Conservation (phyloP, 208 protist species). For the Acanthamoeba lenticulata region DNA sequence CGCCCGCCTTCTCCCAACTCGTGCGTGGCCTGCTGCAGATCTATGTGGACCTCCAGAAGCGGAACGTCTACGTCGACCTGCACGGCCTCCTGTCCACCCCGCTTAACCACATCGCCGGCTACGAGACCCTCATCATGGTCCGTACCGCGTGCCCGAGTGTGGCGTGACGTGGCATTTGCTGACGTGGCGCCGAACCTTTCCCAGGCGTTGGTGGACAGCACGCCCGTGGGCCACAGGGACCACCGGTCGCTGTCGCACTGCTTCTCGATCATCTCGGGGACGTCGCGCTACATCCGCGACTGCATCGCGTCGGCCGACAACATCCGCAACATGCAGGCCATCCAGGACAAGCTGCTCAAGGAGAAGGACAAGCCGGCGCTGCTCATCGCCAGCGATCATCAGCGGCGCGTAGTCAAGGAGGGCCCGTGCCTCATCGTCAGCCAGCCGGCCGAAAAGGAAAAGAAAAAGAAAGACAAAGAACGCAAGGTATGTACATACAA, state of each 20-base stretch:
- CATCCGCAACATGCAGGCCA: constrained; percentile 12
- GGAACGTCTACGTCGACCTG: constrained; percentile 35
- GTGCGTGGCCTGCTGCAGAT: neutral
- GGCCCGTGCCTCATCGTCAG: neutral
- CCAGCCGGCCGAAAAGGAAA: constrained; percentile 24
- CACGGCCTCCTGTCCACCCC: constrained; percentile 36
- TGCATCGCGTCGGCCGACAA: constrained; percentile 41
- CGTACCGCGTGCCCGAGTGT: neutral
- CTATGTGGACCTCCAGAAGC: constrained; percentile 31
- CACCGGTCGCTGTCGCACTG: constrained; percentile 50
- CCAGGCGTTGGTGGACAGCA: constrained; percentile 13
- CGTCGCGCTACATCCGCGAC: constrained; percentile 37
- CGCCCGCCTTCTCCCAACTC: neutral
- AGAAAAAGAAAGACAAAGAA: constrained; percentile 49
- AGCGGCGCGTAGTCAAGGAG: constrained; percentile 16
- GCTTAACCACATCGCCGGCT: constrained; percentile 54
- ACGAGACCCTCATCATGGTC: constrained; percentile 45
- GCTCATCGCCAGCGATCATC: constrained; percentile 2
- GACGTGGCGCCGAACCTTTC: neutral
- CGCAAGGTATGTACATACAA: neutral
- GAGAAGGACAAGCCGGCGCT: constrained; percentile 44
- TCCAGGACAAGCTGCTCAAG: constrained; percentile 58
- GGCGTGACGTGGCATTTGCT: neutral
- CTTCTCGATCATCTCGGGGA: constrained; percentile 40
- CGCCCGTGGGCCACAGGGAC: constrained; percentile 15